Conservation (phyloP, 2,329 filamentous ascomycete genomes). For the Epichloe gansuensis region DNA sequence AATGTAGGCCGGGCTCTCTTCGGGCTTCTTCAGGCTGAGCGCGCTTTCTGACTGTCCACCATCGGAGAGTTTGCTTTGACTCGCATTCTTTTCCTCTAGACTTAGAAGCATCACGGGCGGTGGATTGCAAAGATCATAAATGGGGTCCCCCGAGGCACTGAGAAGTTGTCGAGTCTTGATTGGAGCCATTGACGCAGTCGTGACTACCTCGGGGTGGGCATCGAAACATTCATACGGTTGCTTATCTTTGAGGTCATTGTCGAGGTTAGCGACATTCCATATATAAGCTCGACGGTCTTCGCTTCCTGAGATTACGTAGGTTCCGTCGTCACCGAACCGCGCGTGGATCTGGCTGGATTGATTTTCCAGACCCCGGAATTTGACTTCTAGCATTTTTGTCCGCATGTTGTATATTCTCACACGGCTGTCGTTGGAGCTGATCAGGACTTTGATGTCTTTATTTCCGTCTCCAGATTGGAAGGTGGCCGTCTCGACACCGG, state of each 20-base stretch:
- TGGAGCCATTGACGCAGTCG: constrained; percentile 77
- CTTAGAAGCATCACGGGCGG: constrained; percentile 75
- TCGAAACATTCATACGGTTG: constrained; percentile 80
- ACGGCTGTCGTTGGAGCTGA: constrained; percentile 91
- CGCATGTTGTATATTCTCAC: constrained; percentile 79
- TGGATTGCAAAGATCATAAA: constrained; percentile 95
- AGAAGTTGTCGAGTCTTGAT: constrained; percentile 64
- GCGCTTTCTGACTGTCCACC: constrained; percentile 21
- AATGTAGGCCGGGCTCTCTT: constrained; percentile 65
- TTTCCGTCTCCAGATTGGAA: constrained; percentile 34
- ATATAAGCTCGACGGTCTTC: constrained; percentile 86
- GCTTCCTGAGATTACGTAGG: constrained; percentile 82
- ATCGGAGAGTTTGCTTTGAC: constrained; percentile 27
- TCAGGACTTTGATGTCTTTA: constrained; percentile 66
- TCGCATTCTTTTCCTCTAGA: constrained; percentile 46
- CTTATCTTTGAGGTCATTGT: constrained; percentile 61
- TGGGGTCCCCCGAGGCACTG: constrained; percentile 70
- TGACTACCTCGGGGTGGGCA: constrained; percentile 79
- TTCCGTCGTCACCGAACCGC: constrained; percentile 73
- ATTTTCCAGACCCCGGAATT: constrained; percentile 87
- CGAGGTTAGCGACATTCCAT: constrained; percentile 48
- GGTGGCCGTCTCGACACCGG: constrained; percentile 68
- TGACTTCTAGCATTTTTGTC: constrained; percentile 74
- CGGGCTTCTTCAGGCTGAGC: constrained; percentile 31
- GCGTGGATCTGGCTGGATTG: constrained; percentile 82